Evolutionary conservation across 1,284 basidiomycete genomes (phyloP), one percentile per base, ranked within the genome.

Genomic region (Ceratobasidium sp.): DNA sequence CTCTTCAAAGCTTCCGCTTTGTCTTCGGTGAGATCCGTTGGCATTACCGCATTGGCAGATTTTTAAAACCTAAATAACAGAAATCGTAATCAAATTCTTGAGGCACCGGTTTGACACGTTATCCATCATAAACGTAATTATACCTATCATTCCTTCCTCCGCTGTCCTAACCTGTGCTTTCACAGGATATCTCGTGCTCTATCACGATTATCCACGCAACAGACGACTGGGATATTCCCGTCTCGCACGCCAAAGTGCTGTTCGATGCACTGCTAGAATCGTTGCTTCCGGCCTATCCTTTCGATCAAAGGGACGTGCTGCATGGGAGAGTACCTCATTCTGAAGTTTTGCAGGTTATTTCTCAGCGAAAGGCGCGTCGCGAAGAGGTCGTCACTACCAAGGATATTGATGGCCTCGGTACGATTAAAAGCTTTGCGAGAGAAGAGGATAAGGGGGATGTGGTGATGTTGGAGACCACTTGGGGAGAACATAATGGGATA

Each of bases 191-290:
- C 67, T 85, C 87, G 41, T 87, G 87, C 0, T 86, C 91, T 4
- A 86, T 95, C 6, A 82, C 97, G 14, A 86, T 98, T 74, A 88
- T 88, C 0, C 95, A 98, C 79, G 89, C 95, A 1, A 85, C 88
- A 76, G 85, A 94, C 78, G 96, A 98, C 82, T 85, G 84, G 78
- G 90, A 94, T 47, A 96, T 98, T 67, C 92, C 92, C 0, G 82
- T 87, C 77, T 83, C 85, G 0, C 96, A 98, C 79, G 92, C 93
- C 0, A 84, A 85, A n/a, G 82, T 83, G 0, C 85, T 96, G 18
- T 94, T 94, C 79, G 83, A 91, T 47, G 83, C 86, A 0, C 87
- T 95, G 74, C 80, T 94, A 30, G 87, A 88, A 16, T 86, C 88
- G 0, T 82, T 86, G 66, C 83, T 93, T 14, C 90, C 92, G 0